phyloP scores from a whole-genome alignment of 306 rosid genomes.

The Cucumis melo region DNA sequence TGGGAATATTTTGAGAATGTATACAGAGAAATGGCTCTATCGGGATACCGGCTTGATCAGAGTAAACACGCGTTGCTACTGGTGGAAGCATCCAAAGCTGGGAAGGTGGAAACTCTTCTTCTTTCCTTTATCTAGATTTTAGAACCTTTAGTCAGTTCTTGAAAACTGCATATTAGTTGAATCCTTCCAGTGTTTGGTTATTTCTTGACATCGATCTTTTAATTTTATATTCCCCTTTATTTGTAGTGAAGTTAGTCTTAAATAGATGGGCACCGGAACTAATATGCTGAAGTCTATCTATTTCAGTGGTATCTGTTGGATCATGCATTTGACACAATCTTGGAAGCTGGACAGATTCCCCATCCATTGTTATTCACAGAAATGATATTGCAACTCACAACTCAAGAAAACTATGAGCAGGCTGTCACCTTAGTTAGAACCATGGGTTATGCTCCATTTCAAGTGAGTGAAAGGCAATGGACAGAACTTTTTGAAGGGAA shows the following conservation, averaged over 20 bases:
- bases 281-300: background rate
- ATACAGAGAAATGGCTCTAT: constrained; percentile 68
- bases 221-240: background rate
- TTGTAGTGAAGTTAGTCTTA: background rate
- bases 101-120: constrained; percentile 42
- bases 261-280: background rate
- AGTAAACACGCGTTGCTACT: constrained; percentile 37
- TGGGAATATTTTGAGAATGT: constrained; percentile 97
- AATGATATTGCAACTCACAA: constrained; percentile 51
- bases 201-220: background rate
- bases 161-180: background rate
- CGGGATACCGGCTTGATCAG: constrained; percentile 62
- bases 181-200: background rate
- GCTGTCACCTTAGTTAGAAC: constrained; percentile 49
- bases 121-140: background rate
- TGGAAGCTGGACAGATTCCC: constrained; percentile 80
- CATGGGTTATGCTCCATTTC: constrained; percentile 78
- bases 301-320: constrained; percentile 68
- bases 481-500: constrained; percentile 39
- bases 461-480: constrained; percentile 63
- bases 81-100: constrained; percentile 70
- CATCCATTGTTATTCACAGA: constrained; percentile 38
- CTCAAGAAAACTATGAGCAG: constrained; percentile 35
- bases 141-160: background rate
- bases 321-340: constrained; percentile 66